Percentiles rank a stretch among this genome's conserved stretches.
Evolutionary conservation across 2,329 filamentous ascomycete species (phyloP).

Genomic region (Fusarium citri): DNA sequence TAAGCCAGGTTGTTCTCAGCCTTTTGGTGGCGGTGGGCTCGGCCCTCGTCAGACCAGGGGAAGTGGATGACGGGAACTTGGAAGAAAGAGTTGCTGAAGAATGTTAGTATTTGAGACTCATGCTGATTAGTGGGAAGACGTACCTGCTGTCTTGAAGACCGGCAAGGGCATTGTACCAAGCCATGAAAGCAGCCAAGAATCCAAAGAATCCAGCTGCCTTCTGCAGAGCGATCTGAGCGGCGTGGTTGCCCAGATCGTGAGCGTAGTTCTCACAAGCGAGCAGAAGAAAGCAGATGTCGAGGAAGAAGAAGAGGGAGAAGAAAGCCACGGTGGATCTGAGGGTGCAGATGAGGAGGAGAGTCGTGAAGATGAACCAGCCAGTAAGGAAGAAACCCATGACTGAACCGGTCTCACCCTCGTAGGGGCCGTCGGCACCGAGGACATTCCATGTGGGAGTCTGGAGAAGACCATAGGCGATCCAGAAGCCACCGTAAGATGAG

Average conservation of each 20-base stretch:
- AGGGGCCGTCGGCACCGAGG: conserved; percentile 57
- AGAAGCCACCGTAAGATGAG: conserved; percentile 86
- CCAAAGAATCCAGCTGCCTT: conserved; percentile 84
- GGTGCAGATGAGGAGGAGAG: conserved; percentile 78
- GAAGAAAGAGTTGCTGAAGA: conserved; percentile 83
- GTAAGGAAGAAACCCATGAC: conserved; percentile 80
- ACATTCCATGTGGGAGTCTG: conserved; percentile 76
- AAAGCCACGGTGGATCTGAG: conserved; percentile 82
- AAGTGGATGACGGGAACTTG: conserved; percentile 92
- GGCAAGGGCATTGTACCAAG: conserved; percentile 89
- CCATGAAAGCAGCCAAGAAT: conserved; percentile 81
- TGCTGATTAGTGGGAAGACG: conserved; percentile 43
- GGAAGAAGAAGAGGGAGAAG: conserved; percentile 80
- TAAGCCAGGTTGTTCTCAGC: conserved; percentile 45
- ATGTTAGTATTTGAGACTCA: conserved; percentile 49
- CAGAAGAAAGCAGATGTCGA: conserved; percentile 80
- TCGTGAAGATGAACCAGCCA: conserved; percentile 89
- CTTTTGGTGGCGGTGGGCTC: conserved; percentile 65
- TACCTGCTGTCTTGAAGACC: conserved; percentile 80
- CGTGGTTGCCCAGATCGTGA: conserved; percentile 61
- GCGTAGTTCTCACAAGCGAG: conserved; percentile 73
- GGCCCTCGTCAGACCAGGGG: conserved; percentile 88
- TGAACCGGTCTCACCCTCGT: conserved; percentile 60
- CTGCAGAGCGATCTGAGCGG: conserved; percentile 63
- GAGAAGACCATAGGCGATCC: conserved; percentile 80